These are phyloP conservation scores for Crithidia acanthocephali DNA, from an alignment of 208 protist genomes.

Conservation along the genomic window DNA sequence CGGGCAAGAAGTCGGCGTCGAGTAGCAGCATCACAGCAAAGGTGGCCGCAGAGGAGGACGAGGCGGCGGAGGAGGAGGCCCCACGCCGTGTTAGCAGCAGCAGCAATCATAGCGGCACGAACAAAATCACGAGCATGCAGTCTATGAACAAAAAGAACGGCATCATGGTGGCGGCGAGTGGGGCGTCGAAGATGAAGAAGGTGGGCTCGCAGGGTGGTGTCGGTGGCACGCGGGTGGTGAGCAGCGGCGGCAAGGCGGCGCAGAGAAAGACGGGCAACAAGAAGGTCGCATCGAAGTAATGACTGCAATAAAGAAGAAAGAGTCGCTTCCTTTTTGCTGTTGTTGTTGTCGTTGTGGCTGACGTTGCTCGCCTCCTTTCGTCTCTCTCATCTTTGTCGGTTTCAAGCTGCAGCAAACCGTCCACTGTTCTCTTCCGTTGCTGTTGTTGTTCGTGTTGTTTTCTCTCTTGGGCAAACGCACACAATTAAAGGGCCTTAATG, in stretches of 20 bases:
- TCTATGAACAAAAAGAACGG: constrained; percentile 20
- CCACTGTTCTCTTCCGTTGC: too few species aligned
- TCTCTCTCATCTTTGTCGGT: too few species aligned
- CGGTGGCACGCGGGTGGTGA: constrained; percentile 39
- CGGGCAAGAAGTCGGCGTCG: constrained; percentile 1
- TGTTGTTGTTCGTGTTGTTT: too few species aligned
- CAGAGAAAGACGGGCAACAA: constrained; percentile 32
- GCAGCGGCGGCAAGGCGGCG: constrained; percentile 38
- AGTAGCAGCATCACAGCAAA: not conserved
- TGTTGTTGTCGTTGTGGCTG: too few species aligned
- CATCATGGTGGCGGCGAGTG: constrained; percentile 24
- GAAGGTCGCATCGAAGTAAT: constrained; percentile 17
- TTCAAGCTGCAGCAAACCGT: too few species aligned
- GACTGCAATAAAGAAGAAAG: not conserved
- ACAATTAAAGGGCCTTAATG: too few species aligned
- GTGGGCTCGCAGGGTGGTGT: constrained; percentile 25
- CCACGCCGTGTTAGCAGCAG: not conserved
- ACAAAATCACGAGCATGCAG: constrained; percentile 47
- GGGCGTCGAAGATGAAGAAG: constrained; percentile 53
- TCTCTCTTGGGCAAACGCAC: too few species aligned
- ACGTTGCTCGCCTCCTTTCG: too few species aligned
- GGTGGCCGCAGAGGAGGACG: not conserved
- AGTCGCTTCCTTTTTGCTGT: too few species aligned
- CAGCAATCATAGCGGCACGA: not conserved
- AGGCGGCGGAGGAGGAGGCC: constrained; percentile 7